phyloP scores from a whole-genome alignment of 1,284 basidiomycete genomes.

The Anthracocystis setariae region DNA sequence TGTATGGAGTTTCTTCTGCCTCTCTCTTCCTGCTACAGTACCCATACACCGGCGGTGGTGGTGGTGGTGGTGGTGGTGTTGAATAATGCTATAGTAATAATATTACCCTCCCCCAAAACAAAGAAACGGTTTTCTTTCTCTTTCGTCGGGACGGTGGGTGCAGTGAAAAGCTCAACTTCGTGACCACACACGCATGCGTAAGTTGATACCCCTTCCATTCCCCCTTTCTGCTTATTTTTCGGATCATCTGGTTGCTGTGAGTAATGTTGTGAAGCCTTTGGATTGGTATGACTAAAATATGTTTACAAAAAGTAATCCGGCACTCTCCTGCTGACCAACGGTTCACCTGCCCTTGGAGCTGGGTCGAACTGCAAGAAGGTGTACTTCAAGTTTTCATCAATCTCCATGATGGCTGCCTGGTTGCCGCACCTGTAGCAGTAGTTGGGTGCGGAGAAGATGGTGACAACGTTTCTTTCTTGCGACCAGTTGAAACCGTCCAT shows the following conservation, averaged over 20 bases:
- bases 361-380: conserved; percentile 99
- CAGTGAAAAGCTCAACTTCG: no score
- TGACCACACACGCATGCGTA: no score
- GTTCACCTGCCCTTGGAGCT: conserved; percentile 96
- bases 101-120: neutral
- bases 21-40: no score
- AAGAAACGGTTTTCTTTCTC: no score
- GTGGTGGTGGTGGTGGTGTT: no score
- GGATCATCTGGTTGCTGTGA: neutral
- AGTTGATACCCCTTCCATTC: no score
- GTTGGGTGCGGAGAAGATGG: conserved; percentile 94
- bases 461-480: conserved; percentile 99
- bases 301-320: conserved; percentile 75
- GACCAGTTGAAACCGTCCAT: conserved; percentile 99
- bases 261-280: no score
- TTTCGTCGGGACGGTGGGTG: no score
- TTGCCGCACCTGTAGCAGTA: conserved; percentile 98
- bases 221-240: neutral
- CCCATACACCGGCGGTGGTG: no score
- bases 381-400: conserved; percentile 97
- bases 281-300: conserved; percentile 1
- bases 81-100: no score
- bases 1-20: no score
- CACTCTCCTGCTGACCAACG: conserved; percentile 95
- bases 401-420: conserved; percentile 99